Evolutionary conservation across 768 basidiomycete species (phyloP).

Genomic region (Boletellus emodensis): DNA sequence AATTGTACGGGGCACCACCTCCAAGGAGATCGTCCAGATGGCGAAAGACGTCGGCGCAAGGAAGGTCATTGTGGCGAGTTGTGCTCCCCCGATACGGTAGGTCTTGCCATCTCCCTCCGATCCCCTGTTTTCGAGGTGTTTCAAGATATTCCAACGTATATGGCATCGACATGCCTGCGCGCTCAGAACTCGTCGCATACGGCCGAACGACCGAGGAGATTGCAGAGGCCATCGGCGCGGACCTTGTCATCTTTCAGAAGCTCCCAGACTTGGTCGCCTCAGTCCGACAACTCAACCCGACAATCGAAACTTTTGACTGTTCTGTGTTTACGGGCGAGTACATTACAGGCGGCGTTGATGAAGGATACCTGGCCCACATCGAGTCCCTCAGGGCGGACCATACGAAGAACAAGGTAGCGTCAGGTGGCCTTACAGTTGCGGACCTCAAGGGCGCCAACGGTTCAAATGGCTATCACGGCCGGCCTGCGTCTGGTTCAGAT

Average conservation of each 20-base stretch:
- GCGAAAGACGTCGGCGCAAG: conserved; percentile 98
- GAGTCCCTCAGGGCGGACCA: conserved; percentile 82
- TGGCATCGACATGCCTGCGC: conserved; percentile 99
- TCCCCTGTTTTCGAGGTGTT: conserved; percentile 1
- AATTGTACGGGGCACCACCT: conserved; percentile 97
- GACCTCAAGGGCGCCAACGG: conserved; percentile 34
- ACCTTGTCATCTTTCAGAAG: conserved; percentile 94
- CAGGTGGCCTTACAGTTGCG: conserved; percentile 30
- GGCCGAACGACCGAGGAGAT: conserved; percentile 68
- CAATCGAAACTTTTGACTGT: conserved; percentile 82
- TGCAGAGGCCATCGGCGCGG: conserved; percentile 83
- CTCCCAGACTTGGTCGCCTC: conserved; percentile 82
- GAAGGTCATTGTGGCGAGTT: conserved; percentile 93
- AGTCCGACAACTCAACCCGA: conserved; percentile 79
- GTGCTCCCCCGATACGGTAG: conserved; percentile 92
- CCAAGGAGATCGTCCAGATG: conserved; percentile 98
- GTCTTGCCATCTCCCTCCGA: conserved; percentile 7
- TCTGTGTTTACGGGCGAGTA: conserved; percentile 98
- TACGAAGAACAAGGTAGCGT: conserved; percentile 51
- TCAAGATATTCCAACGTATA: conserved; percentile 88
- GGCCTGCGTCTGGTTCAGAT: conserved; percentile 30
- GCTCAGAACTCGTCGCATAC: conserved; percentile 88
- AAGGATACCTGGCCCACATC: conserved; percentile 70
- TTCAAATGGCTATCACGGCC: conserved; percentile 16
- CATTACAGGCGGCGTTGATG: conserved; percentile 89